Evolutionary conservation across 2,329 filamentous ascomycete genomes (phyloP), one percentile per base, ranked within the genome.

Genomic region (Aspergillus sp.): DNA sequence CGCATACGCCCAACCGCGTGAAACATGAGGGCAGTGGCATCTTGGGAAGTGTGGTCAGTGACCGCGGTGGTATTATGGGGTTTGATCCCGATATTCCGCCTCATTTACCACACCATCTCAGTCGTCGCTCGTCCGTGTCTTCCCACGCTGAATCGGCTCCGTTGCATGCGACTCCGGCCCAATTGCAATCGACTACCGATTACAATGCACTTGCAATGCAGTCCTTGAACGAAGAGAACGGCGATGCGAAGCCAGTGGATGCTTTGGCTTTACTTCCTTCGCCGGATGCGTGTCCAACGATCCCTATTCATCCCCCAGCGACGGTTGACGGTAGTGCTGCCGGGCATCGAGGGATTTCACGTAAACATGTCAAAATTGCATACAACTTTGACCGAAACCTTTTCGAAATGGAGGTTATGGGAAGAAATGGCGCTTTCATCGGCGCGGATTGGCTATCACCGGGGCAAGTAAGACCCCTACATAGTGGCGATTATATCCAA

Each of bases 341-440:
- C 12, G 80, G 80, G 15, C 84, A 87, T 64, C 84, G 83, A 63
- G 82, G 82, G 47, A 88, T 89, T 36, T 89, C 86, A 4, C 80
- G 86, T 23, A 82, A 85, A 66, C 87, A 89, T 69, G 81, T 87
- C 55, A 83, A 82, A 61, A 87, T 89, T 61, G 78, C 80, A 25
- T 89, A 85, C 76, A 85, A 86, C 60, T 84, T 84, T 63, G 80
- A 85, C 45, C 78, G 80, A 39, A 80, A 83, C 50, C 67, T 79
- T 38, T 89, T 87, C 69, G 81, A 86, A 65, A 80, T 88, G 75
- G 78, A 83, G 57, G 83, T 88, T 2, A 79, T 86, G 53, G 85
- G 86, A 38, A 77, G 81, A 55, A 87, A 87, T 64, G 84, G 85
- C 58, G 80, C 84, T 38, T 84, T 85, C 59, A 79, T 85, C 59